A percentile compares a stretch with the other conserved stretches of the same genome.
These are phyloP conservation scores for Garcia nutans DNA, from an alignment of 345 rosid species.

Conservation along the genomic window DNA sequence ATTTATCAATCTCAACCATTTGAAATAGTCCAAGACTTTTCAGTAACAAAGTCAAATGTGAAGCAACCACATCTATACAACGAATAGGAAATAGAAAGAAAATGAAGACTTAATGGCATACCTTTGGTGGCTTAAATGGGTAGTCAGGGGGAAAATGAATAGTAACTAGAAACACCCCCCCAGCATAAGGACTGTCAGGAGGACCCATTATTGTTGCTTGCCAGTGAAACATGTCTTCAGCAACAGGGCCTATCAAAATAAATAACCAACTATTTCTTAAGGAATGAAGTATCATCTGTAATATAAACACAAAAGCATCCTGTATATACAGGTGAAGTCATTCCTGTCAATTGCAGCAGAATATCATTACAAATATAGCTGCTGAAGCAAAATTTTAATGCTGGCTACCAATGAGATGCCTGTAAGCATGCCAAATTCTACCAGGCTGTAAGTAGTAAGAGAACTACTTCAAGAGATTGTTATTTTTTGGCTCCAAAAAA, in stretches of 20 bases:
- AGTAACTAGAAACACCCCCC: slow-evolving; percentile 37
- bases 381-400: not conserved
- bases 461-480: not conserved
- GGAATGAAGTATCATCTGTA: not conserved
- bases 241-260: slow-evolving; percentile 36
- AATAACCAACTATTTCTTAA: not conserved
- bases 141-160: slow-evolving; percentile 43
- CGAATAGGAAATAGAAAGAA: not conserved
- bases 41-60: not conserved
- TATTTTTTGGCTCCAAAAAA: not conserved
- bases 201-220: slow-evolving; percentile 45
- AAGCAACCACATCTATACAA: not conserved
- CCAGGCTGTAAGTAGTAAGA: not conserved
- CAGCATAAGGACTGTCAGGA: slow-evolving; percentile 38
- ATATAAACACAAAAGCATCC: not conserved
- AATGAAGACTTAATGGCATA: slow-evolving; percentile 3
- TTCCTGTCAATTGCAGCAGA: not conserved
- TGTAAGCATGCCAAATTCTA: not conserved
- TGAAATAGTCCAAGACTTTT: not conserved
- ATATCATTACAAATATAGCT: not conserved
- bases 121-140: slow-evolving; percentile 45
- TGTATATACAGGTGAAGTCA: not conserved
- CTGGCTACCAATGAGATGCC: not conserved
- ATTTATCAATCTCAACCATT: too few relatives aligned
- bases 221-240: slow-evolving; percentile 44